phyloP scores from a whole-genome alignment of 2,329 filamentous ascomycete species.

The Neofusicoccum sp. region DNA sequence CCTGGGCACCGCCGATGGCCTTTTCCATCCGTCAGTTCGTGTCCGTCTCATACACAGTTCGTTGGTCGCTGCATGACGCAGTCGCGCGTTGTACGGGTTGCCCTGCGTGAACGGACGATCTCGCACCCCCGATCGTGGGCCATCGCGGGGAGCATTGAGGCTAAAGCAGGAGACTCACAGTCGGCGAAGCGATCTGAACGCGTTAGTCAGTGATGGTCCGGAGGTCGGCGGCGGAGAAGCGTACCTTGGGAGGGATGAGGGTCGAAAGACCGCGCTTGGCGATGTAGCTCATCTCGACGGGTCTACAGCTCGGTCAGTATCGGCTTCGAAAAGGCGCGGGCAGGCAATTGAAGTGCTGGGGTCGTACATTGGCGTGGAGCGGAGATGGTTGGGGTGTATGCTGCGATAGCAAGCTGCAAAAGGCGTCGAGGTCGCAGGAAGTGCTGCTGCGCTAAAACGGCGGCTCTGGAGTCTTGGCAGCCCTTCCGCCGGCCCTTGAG shows the following conservation, averaged over 20 bases:
- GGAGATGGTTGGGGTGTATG: slow-evolving; percentile 18
- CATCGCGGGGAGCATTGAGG: background rate
- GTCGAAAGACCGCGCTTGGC: slow-evolving; percentile 90
- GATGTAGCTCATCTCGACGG: slow-evolving; percentile 84
- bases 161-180: slow-evolving; percentile 58
- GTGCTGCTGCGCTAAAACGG: slow-evolving; percentile 9
- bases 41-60: slow-evolving; percentile 20
- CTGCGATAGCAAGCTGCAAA: slow-evolving; percentile 15
- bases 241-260: slow-evolving; percentile 98
- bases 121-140: background rate
- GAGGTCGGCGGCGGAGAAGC: slow-evolving; percentile 26
- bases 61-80: background rate
- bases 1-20: slow-evolving; percentile 91
- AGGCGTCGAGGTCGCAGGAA: slow-evolving; percentile 17
- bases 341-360: background rate
- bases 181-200: slow-evolving; percentile 73
- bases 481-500: background rate
- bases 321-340: background rate
- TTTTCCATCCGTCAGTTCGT: slow-evolving; percentile 43
- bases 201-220: slow-evolving; percentile 36
- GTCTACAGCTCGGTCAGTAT: slow-evolving; percentile 37
- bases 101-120: background rate
- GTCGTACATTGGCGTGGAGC: slow-evolving; percentile 18
- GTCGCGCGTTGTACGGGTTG: slow-evolving; percentile 2
- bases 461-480: slow-evolving; percentile 8